Evolutionary conservation across 2,329 filamentous ascomycete genomes (phyloP).

Genomic region (Mycosphaerella sp.): DNA sequence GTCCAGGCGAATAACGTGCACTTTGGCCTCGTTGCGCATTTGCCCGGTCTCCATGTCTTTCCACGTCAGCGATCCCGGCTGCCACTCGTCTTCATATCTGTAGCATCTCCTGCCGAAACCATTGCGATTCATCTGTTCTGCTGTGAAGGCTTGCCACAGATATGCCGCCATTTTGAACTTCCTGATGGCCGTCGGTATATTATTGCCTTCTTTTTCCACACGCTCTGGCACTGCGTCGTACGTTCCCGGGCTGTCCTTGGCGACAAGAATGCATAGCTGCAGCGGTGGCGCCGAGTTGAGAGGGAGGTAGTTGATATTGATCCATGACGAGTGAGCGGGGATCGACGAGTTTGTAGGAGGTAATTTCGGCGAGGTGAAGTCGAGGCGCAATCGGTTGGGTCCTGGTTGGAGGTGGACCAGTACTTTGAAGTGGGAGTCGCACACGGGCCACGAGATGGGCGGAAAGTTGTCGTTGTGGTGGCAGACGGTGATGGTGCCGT

Average conservation of each 20-base stretch:
- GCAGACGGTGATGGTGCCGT: conserved; percentile 71
- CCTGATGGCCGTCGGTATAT: conserved; percentile 67
- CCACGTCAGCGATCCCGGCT: conserved; percentile 68
- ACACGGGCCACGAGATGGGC: conserved; percentile 76
- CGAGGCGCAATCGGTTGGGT: conserved; percentile 78
- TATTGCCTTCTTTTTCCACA: conserved; percentile 72
- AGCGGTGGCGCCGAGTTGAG: conserved; percentile 72
- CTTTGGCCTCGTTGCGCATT: conserved; percentile 83
- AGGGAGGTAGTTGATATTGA: conserved; percentile 82
- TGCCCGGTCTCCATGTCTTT: conserved; percentile 63
- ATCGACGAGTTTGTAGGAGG: conserved; percentile 60
- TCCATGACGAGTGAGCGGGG: conserved; percentile 68
- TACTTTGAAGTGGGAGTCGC: conserved; percentile 83
- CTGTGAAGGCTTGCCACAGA: conserved; percentile 94
- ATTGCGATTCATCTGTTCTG: conserved; percentile 91
- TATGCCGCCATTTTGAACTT: conserved; percentile 96
- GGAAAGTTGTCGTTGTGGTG: conserved; percentile 84
- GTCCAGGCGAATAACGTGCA: conserved; percentile 76
- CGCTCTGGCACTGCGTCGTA: conserved; percentile 77
- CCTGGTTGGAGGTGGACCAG: conserved; percentile 86
- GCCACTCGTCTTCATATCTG: conserved; percentile 93
- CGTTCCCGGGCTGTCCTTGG: conserved; percentile 77
- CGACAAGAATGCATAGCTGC: conserved; percentile 81
- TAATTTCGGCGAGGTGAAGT: conserved; percentile 75
- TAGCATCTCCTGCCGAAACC: conserved; percentile 80